Evolutionary conservation across 164 flowering plant species (phyloP).

Genomic region (Vitis labrusca): DNA sequence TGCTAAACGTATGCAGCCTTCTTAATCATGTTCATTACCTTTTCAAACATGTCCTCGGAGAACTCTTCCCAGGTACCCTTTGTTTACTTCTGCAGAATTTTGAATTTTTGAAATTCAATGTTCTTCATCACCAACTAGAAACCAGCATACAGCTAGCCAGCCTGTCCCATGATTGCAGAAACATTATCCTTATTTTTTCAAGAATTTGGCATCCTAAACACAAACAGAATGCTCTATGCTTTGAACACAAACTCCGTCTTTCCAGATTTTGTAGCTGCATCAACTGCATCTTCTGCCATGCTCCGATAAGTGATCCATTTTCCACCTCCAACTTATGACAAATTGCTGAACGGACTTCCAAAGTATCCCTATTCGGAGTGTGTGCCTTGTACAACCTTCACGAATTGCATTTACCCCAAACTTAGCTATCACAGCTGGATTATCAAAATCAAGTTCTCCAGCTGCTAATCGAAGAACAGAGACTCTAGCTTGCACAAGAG

Average conservation of each 20-base stretch:
- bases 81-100: slow-evolving; percentile 24
- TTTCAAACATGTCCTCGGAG: slow-evolving; percentile 84
- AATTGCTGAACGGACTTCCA: too few species aligned
- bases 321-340: slow-evolving; percentile 32
- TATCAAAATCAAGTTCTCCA: too few species aligned
- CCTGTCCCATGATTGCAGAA: too few species aligned
- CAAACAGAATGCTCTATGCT: too few species aligned
- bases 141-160: too few species aligned
- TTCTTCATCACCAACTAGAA: slow-evolving; percentile 65
- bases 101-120: slow-evolving; percentile 47
- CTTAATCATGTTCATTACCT: slow-evolving; percentile 80
- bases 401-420: too few species aligned
- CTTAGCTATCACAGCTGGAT: too few species aligned
- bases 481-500: slow-evolving; percentile 20
- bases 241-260: slow-evolving; percentile 6
- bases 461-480: too few species aligned
- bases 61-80: slow-evolving; percentile 25
- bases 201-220: too few species aligned
- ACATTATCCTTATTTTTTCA: too few species aligned
- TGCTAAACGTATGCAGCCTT: slow-evolving; percentile 69
- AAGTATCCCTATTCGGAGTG: too few species aligned
- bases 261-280: slow-evolving; percentile 48
- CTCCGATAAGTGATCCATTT: slow-evolving; percentile 75
- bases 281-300: slow-evolving; percentile 76
- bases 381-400: too few species aligned